Conservation (phyloP, 2,329 filamentous ascomycete genomes). For the Colletotrichum brevisporum region DNA sequence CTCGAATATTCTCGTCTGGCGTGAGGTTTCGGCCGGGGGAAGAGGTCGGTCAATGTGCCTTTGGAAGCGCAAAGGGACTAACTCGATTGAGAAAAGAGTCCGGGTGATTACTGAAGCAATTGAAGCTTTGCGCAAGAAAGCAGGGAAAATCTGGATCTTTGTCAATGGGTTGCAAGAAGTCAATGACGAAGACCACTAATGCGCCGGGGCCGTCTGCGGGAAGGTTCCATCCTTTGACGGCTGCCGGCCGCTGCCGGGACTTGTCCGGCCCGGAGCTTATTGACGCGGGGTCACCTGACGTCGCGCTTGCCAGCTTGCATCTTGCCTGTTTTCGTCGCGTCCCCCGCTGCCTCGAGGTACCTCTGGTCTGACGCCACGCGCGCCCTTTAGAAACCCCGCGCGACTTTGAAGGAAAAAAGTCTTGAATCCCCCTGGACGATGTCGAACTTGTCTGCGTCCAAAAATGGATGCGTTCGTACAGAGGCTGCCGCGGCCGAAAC, state of each 20-base stretch:
- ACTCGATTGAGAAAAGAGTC: background rate
- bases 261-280: conserved; percentile 10
- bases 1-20: conserved; percentile 10
- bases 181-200: background rate
- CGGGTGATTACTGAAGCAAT: background rate
- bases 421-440: conserved; percentile 11
- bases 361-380: conserved; percentile 30
- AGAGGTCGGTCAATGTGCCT: background rate
- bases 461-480: conserved; percentile 57
- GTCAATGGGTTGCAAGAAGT: background rate
- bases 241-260: background rate
- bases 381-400: background rate
- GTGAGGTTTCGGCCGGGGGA: conserved; percentile 14
- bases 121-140: background rate
- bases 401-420: too few relatives aligned
- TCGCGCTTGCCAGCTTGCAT: conserved; percentile 48
- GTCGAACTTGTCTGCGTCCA: conserved; percentile 11
- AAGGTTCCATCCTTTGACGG: background rate
- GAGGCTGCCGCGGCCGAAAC: conserved; percentile 43
- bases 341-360: background rate
- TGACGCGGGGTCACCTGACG: conserved; percentile 54
- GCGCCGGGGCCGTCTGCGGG: background rate
- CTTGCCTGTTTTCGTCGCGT: conserved; percentile 35
- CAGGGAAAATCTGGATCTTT: background rate
- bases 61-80: background rate